phyloP scores from a whole-genome alignment of 1,284 basidiomycete genomes.

The Leccinum subspadiceum region DNA sequence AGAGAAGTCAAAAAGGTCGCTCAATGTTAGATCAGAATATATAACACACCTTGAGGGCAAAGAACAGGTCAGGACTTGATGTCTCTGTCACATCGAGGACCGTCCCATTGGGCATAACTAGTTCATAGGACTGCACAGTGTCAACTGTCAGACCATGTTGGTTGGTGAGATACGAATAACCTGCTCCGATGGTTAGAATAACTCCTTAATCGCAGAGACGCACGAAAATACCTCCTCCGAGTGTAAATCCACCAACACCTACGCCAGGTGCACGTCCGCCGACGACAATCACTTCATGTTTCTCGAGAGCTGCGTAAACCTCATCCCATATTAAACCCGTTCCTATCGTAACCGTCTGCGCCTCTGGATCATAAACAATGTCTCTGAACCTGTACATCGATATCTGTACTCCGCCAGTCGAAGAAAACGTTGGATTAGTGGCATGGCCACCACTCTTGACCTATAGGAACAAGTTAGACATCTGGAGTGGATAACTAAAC shows the following conservation, averaged over 20 bases:
- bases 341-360: constrained; percentile 39
- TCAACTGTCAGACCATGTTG: constrained; percentile 48
- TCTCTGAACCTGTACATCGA: constrained; percentile 50
- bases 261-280: constrained; percentile 53
- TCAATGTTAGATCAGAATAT: neutral
- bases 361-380: constrained; percentile 39
- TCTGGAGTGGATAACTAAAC: too few species aligned
- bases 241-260: constrained; percentile 45
- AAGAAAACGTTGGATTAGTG: constrained; percentile 21
- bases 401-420: constrained; percentile 53
- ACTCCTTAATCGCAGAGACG: constrained; percentile 11
- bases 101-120: constrained; percentile 44
- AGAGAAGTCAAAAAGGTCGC: neutral
- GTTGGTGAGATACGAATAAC: constrained; percentile 20
- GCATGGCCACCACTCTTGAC: constrained; percentile 20
- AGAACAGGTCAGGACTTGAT: constrained; percentile 45
- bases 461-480: neutral
- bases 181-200: constrained; percentile 9
- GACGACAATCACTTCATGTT: constrained; percentile 46
- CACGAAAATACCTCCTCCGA: constrained; percentile 33
- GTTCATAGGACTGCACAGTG: constrained; percentile 43
- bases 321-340: constrained; percentile 57
- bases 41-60: constrained; percentile 41
- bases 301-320: constrained; percentile 50
- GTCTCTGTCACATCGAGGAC: constrained; percentile 38